phyloP scores from a whole-genome alignment of 257 asterid species.

The Galeopsis tetrahit region DNA sequence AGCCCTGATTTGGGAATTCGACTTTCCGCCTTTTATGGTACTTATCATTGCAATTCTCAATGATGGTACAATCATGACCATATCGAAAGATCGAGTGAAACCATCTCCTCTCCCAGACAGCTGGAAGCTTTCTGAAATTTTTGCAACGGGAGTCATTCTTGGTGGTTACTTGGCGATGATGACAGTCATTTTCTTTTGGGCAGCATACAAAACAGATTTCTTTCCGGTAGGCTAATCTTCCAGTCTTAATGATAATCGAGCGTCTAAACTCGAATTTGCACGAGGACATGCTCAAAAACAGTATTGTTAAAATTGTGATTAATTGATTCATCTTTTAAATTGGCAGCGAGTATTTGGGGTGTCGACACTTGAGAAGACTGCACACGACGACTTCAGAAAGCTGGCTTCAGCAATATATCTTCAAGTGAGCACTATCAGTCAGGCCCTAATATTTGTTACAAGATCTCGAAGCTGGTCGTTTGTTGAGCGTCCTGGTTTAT shows the following conservation, averaged over 20 bases:
- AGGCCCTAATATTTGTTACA: conserved; percentile 93
- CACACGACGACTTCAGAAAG: conserved; percentile 90
- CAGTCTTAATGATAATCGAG: not conserved
- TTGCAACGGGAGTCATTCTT: conserved; percentile 86
- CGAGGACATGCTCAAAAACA: no score
- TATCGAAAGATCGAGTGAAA: conserved; percentile 93
- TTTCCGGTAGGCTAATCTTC: conserved; percentile 67
- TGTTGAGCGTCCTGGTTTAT: conserved; percentile 89
- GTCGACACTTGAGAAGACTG: conserved; percentile 86
- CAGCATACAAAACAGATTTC: conserved; percentile 83
- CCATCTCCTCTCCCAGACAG: conserved; percentile 99
- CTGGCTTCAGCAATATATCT: conserved; percentile 96
- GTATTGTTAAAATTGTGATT: not conserved
- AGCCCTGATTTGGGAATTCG: conserved; percentile 94
- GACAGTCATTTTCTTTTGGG: conserved; percentile 99
- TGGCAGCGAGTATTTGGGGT: conserved; percentile 80
- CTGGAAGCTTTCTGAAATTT: conserved; percentile 95
- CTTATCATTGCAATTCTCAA: conserved; percentile 97
- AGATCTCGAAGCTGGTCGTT: conserved; percentile 95
- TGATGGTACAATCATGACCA: conserved; percentile 99
- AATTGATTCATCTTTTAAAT: conserved; percentile 21
- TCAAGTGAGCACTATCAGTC: conserved; percentile 97
- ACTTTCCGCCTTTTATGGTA: conserved; percentile 99
- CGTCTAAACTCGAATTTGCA: not conserved
- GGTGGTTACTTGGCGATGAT: conserved; percentile 95